phyloP scores from a whole-genome alignment of 257 asterid species.

The Anisodus acutangulus region DNA sequence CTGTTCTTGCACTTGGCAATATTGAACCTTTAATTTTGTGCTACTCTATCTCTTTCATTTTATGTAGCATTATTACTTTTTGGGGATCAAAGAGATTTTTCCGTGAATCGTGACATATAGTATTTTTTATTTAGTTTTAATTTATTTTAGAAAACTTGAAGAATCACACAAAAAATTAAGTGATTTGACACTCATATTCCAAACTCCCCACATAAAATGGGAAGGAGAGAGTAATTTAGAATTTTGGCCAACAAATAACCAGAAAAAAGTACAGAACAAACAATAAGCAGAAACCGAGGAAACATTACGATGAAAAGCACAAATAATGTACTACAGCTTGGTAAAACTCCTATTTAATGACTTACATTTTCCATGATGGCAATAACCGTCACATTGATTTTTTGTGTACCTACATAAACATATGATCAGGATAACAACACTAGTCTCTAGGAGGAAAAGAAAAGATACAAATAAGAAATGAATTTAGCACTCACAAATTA shows the following conservation, averaged over 20 bases:
- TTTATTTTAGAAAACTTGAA: neutral
- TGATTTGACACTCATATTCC: neutral
- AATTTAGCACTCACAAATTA: constrained; percentile 21
- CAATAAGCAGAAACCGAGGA: neutral
- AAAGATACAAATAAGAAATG: neutral
- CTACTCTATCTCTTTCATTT: neutral
- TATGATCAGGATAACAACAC: neutral
- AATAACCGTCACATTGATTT: neutral
- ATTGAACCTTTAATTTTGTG: neutral
- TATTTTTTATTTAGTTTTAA: neutral
- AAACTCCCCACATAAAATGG: neutral
- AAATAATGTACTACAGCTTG: neutral
- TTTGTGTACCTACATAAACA: neutral
- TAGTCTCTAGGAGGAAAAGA: neutral
- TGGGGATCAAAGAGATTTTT: neutral
- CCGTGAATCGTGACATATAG: neutral
- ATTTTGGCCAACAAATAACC: neutral
- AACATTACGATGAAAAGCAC: neutral
- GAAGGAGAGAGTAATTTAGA: neutral
- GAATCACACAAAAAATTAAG: neutral
- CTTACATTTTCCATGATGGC: neutral
- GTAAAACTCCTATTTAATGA: neutral
- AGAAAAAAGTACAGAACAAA: neutral
- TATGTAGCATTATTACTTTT: no score
- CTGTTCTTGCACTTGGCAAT: neutral